Percentiles rank a stretch among this genome's conserved stretches.
These are phyloP conservation scores for Reticulascus tulasneorum DNA, from an alignment of 2,329 filamentous ascomycete genomes.

Conservation along the genomic window DNA sequence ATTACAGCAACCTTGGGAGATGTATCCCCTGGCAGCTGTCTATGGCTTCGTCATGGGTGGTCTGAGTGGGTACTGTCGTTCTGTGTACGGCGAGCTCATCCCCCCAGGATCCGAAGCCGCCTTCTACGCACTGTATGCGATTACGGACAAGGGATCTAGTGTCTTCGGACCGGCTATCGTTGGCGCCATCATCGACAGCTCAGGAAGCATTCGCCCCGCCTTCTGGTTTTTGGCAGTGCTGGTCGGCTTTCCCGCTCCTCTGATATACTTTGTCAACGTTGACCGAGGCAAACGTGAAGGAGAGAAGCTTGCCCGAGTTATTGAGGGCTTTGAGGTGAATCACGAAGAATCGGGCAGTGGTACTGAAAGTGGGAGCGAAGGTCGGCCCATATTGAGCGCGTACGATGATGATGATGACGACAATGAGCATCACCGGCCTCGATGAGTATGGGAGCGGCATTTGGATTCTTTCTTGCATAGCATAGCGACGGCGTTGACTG, in stretches of 20 bases:
- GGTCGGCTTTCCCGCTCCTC: conserved; percentile 77
- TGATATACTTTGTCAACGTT: conserved; percentile 83
- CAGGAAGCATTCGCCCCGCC: conserved; percentile 75
- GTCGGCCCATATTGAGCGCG: conserved; percentile 27
- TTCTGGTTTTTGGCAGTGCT: conserved; percentile 88
- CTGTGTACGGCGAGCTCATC: conserved; percentile 88
- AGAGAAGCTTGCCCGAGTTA: conserved; percentile 56
- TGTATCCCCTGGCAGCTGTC: conserved; percentile 86
- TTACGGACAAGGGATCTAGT: conserved; percentile 94
- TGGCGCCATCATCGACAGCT: conserved; percentile 81
- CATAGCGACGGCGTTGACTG: conserved; percentile 21
- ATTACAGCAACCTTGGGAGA: conserved; percentile 92
- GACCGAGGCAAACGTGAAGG: conserved; percentile 72
- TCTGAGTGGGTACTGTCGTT: conserved; percentile 85
- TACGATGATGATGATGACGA: conserved; percentile 30
- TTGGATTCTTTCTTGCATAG: conserved; percentile 6
- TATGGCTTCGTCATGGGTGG: conserved; percentile 96
- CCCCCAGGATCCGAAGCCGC: conserved; percentile 91
- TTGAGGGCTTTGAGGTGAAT: conserved; percentile 43
- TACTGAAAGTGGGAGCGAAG: conserved; percentile 26
- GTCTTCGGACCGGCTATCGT: conserved; percentile 94
- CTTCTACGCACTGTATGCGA: conserved; percentile 94
- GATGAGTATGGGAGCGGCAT: conserved; percentile 1
- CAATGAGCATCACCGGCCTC: conserved; percentile 5
- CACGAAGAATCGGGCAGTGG: conserved; percentile 15